phyloP scores from a whole-genome alignment of 805 yeast genomes.

The Hyphopichia homilentoma region DNA sequence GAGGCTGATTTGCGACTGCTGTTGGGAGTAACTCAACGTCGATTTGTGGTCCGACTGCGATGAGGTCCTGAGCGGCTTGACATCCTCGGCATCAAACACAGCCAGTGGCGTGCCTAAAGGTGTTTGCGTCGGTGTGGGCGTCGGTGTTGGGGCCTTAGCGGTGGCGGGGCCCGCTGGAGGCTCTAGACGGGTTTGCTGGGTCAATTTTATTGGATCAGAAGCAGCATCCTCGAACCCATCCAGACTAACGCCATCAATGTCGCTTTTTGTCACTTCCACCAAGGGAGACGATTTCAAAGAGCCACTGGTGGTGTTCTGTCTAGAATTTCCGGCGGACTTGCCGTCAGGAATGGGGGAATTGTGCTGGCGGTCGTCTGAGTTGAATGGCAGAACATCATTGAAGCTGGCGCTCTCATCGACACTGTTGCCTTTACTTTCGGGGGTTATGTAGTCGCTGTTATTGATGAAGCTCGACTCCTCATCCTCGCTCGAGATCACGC shows the following conservation, averaged over 20 bases:
- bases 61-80: not conserved
- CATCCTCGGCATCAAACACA: not conserved
- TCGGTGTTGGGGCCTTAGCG: not conserved
- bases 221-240: not conserved
- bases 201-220: no score
- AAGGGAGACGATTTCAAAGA: not conserved
- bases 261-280: not conserved
- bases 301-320: not conserved
- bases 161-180: not conserved
- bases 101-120: not conserved
- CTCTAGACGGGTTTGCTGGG: no score
- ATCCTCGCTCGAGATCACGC: slow-evolving; percentile 12
- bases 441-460: slow-evolving; percentile 31
- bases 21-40: slow-evolving; percentile 25
- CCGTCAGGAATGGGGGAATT: not conserved
- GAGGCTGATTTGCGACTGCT: slow-evolving; percentile 19
- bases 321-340: not conserved
- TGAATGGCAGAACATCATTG: slow-evolving; percentile 4
- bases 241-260: not conserved
- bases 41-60: not conserved
- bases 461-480: slow-evolving; percentile 31
- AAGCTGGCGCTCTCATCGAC: slow-evolving; percentile 1
- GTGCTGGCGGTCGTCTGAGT: no score
- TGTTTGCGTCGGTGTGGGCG: no score
- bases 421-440: slow-evolving; percentile 2